Conservation (phyloP, 2,329 filamentous ascomycete species). For the Colletotrichum simmondsii region DNA sequence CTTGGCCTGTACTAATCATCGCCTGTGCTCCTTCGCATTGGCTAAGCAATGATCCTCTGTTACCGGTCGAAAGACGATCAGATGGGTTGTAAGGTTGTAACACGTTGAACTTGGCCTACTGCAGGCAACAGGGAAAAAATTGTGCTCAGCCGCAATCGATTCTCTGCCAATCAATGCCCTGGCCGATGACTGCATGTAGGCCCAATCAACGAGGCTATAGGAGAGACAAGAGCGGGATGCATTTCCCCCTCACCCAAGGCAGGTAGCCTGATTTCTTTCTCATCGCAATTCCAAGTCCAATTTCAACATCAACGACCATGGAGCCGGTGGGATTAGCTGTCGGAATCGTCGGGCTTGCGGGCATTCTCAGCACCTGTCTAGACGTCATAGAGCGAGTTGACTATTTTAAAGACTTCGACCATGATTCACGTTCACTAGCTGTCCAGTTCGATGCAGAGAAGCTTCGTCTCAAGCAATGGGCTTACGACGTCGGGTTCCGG, state of each 20-base stretch:
- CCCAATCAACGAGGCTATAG: not conserved
- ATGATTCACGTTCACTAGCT: conserved; percentile 31
- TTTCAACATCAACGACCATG: conserved; percentile 19
- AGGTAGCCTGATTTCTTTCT: not conserved
- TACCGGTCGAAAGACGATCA: too few relatives aligned
- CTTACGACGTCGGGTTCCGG: conserved; percentile 35
- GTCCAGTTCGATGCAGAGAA: conserved; percentile 30
- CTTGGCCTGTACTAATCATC: too few relatives aligned
- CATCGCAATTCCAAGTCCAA: too few relatives aligned
- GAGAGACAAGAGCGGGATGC: not conserved
- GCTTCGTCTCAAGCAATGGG: conserved; percentile 39
- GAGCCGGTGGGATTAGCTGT: conserved; percentile 34
- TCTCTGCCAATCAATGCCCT: not conserved
- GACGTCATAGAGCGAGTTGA: conserved; percentile 35
- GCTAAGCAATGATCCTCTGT: too few relatives aligned
- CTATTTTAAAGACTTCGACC: conserved; percentile 2
- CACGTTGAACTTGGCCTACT: not conserved
- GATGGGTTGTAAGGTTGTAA: too few relatives aligned
- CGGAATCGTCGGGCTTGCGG: conserved; percentile 35
- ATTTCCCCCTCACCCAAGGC: not conserved
- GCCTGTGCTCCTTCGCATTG: too few relatives aligned
- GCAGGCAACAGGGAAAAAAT: not conserved
- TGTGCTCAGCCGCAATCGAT: not conserved
- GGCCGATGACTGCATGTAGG: not conserved
- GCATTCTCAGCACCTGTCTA: conserved; percentile 38